Evolutionary conservation across 495 filamentous ascomycete genomes (phyloP), one percentile per base, ranked within the genome.

Genomic region (Cercophora newfieldiana): DNA sequence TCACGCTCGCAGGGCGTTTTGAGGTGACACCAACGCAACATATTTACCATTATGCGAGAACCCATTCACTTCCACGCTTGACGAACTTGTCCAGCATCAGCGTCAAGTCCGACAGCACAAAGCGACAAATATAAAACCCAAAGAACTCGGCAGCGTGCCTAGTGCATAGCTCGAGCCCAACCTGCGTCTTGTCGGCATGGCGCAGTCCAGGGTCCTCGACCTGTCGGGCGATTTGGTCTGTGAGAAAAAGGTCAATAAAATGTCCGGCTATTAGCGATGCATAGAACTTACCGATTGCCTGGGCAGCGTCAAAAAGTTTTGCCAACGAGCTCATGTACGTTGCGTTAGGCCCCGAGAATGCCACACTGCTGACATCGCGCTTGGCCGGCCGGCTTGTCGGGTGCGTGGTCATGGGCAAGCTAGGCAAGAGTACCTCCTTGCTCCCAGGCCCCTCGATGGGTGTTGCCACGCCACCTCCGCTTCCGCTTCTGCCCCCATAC

Each of bases 61-160:
- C 95, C 94, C 94, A 98, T 79, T 99, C 94, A 69, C 88, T 96
- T 33, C 94, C 92, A 65, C 94, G 86, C 82, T 98, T 98, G 74
- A 99, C 88, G 72, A 94, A 98, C 77, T 98, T 99, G 77, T 99
- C 95, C 72, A 98, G 82, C 81, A 99, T 85, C 74, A 97, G 72
- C 48, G 87, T 83, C 66, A 99, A 80, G 77, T 99, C 95, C 7
- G 89, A 82, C 54, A 98, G 77, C 29, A 92, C 93, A 74, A 98
- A 99, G 18, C 96, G 91, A 76, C 94, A 97, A 19, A 99, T 83
- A 74, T 93, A 98, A 77, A 99, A 97, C 29, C 89, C 94, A 75
- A 99, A 99, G 79, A 99, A 99, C 72, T 98, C 95, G 30, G 96
- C 92, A 10, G 95, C 96, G 78, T 97, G 94, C 21, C 93, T 87